These are phyloP conservation scores for Phytophthora ramorum DNA, from an alignment of 352 stramenopile species.

Conservation along the genomic window DNA sequence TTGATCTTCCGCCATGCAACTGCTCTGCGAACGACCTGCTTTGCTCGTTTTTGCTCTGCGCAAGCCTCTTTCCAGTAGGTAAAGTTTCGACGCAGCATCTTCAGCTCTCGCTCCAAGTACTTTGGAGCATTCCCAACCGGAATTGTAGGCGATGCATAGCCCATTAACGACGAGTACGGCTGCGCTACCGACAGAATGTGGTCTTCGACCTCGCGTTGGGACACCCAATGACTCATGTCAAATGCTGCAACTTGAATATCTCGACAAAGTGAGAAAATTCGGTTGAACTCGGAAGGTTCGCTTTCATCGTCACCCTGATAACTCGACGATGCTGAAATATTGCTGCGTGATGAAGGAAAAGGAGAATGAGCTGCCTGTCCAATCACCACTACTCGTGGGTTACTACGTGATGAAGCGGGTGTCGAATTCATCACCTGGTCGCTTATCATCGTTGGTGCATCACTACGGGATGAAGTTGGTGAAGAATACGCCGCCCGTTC, in stretches of 20 bases:
- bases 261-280: constrained; percentile 55
- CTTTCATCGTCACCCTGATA: constrained; percentile 16
- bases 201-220: constrained; percentile 36
- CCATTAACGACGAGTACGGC: constrained; percentile 11
- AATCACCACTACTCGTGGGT: neutral
- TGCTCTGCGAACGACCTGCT: constrained; percentile 28
- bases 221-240: constrained; percentile 50
- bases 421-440: neutral
- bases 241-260: constrained; percentile 59
- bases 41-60: constrained; percentile 26
- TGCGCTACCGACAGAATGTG: constrained; percentile 26
- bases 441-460: neutral
- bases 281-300: constrained; percentile 22
- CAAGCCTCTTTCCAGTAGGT: constrained; percentile 43
- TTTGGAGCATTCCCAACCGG: constrained; percentile 16
- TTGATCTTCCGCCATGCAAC: constrained; percentile 37
- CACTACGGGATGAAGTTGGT: neutral
- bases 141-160: constrained; percentile 10
- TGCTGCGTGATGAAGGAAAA: neutral
- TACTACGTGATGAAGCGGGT: neutral
- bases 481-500: neutral
- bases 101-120: constrained; percentile 72
- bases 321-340: constrained; percentile 2
- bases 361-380: neutral
- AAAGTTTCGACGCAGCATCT: constrained; percentile 70